These are phyloP conservation scores for Pseudogymnoascus sp. DNA, from an alignment of 2,329 filamentous ascomycete genomes.

Conservation along the genomic window DNA sequence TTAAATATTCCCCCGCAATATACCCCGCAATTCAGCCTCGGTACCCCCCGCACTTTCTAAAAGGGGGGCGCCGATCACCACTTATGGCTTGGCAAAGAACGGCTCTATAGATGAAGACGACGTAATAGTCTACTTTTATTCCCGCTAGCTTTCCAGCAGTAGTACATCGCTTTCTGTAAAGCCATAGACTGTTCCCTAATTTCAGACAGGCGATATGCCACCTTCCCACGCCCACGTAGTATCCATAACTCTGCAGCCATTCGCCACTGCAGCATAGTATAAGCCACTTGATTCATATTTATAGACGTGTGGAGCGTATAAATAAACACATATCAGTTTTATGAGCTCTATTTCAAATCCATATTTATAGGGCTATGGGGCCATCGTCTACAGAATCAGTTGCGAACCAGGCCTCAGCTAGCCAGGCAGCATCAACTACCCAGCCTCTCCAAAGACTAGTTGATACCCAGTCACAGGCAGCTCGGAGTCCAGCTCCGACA, in stretches of 20 bases:
- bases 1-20: not conserved
- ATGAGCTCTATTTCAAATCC: not conserved
- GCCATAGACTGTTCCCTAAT: not conserved
- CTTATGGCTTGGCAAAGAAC: not conserved
- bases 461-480: not conserved
- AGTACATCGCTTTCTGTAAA: not conserved
- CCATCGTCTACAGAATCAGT: not conserved
- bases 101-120: not conserved
- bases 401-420: not conserved
- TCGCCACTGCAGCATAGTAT: not conserved
- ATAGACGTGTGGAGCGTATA: not conserved
- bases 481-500: not conserved
- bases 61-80: not conserved
- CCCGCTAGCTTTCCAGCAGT: not conserved
- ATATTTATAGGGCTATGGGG: not conserved
- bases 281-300: not conserved
- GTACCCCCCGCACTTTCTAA: not conserved
- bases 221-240: not conserved
- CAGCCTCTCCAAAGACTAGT: not conserved
- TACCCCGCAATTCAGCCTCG: conserved; percentile 4
- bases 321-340: not conserved
- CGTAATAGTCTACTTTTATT: not conserved
- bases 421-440: not conserved
- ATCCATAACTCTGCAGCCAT: not conserved
- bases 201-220: not conserved